These are phyloP conservation scores for Solanum bukasovii DNA, from an alignment of 257 asterid genomes.

Conservation along the genomic window DNA sequence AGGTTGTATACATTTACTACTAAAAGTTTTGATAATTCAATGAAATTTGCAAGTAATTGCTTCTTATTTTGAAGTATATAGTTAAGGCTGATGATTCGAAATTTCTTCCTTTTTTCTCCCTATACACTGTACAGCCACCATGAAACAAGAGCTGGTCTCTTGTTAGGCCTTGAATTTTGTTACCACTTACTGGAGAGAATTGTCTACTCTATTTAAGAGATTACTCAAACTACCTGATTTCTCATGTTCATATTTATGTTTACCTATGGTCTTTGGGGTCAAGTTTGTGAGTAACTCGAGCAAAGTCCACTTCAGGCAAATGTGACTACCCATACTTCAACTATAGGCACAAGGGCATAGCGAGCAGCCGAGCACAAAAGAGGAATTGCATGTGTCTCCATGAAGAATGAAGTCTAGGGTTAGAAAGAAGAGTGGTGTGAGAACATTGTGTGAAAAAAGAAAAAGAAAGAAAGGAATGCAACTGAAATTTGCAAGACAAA, in stretches of 20 bases:
- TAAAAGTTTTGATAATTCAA: background rate
- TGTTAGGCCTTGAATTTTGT: background rate
- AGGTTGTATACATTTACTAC: background rate
- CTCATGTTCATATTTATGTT: background rate
- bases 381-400: background rate
- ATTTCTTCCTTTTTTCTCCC: background rate
- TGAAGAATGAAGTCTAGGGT: background rate
- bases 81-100: background rate
- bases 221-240: background rate
- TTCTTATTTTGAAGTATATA: background rate
- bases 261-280: background rate
- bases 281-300: background rate
- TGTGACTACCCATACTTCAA: background rate
- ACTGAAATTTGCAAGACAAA: background rate
- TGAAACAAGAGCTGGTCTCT: background rate
- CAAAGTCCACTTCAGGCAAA: background rate
- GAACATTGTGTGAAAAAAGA: background rate
- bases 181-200: background rate
- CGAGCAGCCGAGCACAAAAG: background rate
- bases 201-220: background rate
- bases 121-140: background rate
- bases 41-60: background rate
- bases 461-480: background rate
- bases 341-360: background rate
- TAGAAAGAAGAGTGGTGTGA: background rate